These are phyloP conservation scores for Nepenthes gracilis DNA, from an alignment of 148 eudicot genomes.

Conservation along the genomic window DNA sequence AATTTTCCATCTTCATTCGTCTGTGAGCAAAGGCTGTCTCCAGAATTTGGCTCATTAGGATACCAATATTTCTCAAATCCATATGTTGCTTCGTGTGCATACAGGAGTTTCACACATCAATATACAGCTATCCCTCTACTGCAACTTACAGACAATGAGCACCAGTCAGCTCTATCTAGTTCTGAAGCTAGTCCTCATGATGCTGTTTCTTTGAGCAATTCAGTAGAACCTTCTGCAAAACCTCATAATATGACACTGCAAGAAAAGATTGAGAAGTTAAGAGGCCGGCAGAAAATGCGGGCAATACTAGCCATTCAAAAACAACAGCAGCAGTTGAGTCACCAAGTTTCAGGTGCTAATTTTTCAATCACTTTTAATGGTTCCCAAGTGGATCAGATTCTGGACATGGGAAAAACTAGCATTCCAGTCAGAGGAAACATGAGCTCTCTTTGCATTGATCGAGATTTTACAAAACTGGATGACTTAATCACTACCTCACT, in stretches of 20 bases:
- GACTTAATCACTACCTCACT: conserved; percentile 19
- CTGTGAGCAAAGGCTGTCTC: conserved; percentile 23
- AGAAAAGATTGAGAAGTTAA: conserved; percentile 81
- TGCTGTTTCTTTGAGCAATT: conserved; percentile 20
- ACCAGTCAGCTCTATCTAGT: conserved; percentile 19
- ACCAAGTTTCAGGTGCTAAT: conserved; percentile 18
- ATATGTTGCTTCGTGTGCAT: conserved; percentile 17
- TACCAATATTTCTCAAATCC: conserved; percentile 22
- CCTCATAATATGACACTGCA: conserved; percentile 59
- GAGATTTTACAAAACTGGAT: conserved; percentile 30
- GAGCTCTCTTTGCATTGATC: conserved; percentile 25
- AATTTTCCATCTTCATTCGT: conserved; percentile 16
- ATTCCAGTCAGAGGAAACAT: conserved; percentile 21
- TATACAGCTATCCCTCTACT: conserved; percentile 14
- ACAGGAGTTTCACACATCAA: conserved; percentile 23
- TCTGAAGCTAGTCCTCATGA: conserved; percentile 20
- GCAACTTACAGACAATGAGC: conserved; percentile 22
- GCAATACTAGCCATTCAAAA: conserved; percentile 80
- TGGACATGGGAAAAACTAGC: conserved; percentile 23
- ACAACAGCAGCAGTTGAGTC: conserved; percentile 54
- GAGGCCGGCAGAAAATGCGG: conserved; percentile 69
- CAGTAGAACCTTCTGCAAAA: conserved; percentile 13
- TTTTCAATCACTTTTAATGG: conserved; percentile 12
- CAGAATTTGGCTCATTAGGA: conserved; percentile 18
- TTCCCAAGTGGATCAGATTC: conserved; percentile 13